phyloP scores from a whole-genome alignment of 2,329 filamentous ascomycete species.

The Colletotrichum sp. region DNA sequence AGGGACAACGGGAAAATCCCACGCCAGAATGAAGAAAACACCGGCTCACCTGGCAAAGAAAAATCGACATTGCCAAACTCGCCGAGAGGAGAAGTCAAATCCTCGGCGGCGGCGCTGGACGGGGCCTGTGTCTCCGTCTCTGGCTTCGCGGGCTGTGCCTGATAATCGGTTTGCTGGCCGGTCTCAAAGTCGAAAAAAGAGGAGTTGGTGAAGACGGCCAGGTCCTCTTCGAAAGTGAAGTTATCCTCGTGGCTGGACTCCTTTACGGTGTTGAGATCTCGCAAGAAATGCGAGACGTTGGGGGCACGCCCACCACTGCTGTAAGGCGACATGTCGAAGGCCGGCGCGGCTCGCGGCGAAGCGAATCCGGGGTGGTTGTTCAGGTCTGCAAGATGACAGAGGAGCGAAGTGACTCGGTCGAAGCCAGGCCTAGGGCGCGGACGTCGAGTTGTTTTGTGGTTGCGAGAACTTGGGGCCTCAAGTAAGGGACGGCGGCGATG shows the following conservation, averaged over 20 bases:
- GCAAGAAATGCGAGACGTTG: slow-evolving; percentile 90
- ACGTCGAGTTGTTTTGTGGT: slow-evolving; percentile 15
- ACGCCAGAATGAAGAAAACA: slow-evolving; percentile 4
- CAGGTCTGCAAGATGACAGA: not conserved
- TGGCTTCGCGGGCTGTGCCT: slow-evolving; percentile 53
- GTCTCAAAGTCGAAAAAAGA: slow-evolving; percentile 83
- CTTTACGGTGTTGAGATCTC: slow-evolving; percentile 80
- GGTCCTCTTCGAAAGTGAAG: slow-evolving; percentile 72
- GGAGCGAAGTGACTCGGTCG: slow-evolving; percentile 3
- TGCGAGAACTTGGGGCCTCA: not conserved
- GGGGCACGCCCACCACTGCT: slow-evolving; percentile 75
- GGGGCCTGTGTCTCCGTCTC: slow-evolving; percentile 35
- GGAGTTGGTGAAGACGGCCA: slow-evolving; percentile 82
- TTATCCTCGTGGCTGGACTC: slow-evolving; percentile 61
- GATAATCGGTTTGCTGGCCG: slow-evolving; percentile 63
- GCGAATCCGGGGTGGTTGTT: not conserved
- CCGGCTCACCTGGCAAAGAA: slow-evolving; percentile 47
- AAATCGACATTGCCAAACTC: slow-evolving; percentile 57
- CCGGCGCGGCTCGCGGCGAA: slow-evolving; percentile 1
- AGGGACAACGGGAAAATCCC: not conserved
- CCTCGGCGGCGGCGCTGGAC: slow-evolving; percentile 27
- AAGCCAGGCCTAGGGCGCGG: not conserved
- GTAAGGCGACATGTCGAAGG: slow-evolving; percentile 68
- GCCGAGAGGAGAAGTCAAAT: slow-evolving; percentile 41
- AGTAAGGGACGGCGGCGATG: not conserved